These are phyloP conservation scores for Pichia cephalocereana DNA, from an alignment of 805 yeast genomes.

Conservation along the genomic window DNA sequence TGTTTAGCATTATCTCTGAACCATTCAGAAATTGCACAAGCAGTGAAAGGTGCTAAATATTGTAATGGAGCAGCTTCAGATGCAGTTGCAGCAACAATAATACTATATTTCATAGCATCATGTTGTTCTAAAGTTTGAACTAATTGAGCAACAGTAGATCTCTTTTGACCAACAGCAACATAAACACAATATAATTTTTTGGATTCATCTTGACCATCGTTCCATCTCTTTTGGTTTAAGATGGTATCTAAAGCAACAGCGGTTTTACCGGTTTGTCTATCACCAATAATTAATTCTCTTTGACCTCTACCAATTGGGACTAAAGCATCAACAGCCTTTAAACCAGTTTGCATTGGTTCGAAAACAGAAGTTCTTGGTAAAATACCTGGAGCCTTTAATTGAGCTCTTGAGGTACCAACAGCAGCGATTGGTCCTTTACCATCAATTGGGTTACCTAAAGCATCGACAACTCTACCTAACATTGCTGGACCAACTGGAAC, in stretches of 20 bases:
- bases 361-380: conserved; percentile 97
- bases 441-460: conserved; percentile 98
- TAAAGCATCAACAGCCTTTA: conserved; percentile 96
- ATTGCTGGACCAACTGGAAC: conserved; percentile 98
- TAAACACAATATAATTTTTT: conserved; percentile 99
- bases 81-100: conserved; percentile 99
- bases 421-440: conserved; percentile 98
- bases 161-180: conserved; percentile 99
- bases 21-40: conserved; percentile 99
- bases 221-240: conserved; percentile 99
- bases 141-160: conserved; percentile 99
- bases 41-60: conserved; percentile 99
- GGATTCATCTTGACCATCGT: conserved; percentile 86
- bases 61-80: conserved; percentile 99
- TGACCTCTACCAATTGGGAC: conserved; percentile 99
- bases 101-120: conserved; percentile 95
- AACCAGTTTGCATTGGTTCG: conserved; percentile 99
- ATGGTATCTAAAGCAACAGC: conserved; percentile 98
- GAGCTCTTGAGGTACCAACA: conserved; percentile 83
- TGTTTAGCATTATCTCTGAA: conserved; percentile 99
- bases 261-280: conserved; percentile 99
- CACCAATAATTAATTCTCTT: conserved; percentile 99
- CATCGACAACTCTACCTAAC: conserved; percentile 99
- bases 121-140: conserved; percentile 98
- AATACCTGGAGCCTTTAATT: conserved; percentile 99